Evolutionary conservation across 2,329 filamentous ascomycete genomes (phyloP), one percentile per base, ranked within the genome.

Genomic region (Trematosphaeria pertusa): DNA sequence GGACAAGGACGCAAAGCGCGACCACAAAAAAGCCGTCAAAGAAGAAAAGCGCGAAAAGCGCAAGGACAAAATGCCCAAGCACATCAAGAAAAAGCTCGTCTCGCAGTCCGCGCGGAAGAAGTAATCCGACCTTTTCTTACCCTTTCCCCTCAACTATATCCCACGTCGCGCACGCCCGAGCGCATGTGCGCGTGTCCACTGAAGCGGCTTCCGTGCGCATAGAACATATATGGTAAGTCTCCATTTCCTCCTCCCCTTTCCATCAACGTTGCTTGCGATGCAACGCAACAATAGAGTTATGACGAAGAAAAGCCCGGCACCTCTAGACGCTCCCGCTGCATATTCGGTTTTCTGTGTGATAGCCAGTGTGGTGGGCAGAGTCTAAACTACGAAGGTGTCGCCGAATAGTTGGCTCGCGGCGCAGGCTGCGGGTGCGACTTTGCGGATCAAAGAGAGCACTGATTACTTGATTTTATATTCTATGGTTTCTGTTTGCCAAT

Each of bases 51-150:
- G 91, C 26, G 92, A 97, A 72, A 91, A 95, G 78, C 80, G 94
- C 50, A 90, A 93, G 72, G 88, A 89, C 3, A 99, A 99, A 79
- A 96, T 99, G 75, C 93, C 94, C 0, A 99, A 99, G 76, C 86
- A 95, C 69, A 58, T 96, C 24, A 99, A 99, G 82, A 97, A 97
- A 79, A 89, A 88, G 69, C 74, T 96, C 47, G 83, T 96, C 19
- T 81, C 80, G 45, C 78, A 78, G 53, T 79, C 81, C 12, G 78
- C 83, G 45, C 78, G 84, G 58, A 84, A 82, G 64, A 87, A 88
- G 76, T 87, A 48, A 59, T 36, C 20, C n/a, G n/a, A n/a, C n/a
- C n/a, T n/a, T n/a, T n/a, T n/a, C n/a, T n/a, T n/a, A n/a, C n/a
- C n/a, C n/a, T n/a, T n/a, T n/a, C n/a, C n/a, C n/a, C n/a, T n/a